These are phyloP conservation scores for Tremella mesenterica DNA, from an alignment of 768 basidiomycete species.

Conservation along the genomic window DNA sequence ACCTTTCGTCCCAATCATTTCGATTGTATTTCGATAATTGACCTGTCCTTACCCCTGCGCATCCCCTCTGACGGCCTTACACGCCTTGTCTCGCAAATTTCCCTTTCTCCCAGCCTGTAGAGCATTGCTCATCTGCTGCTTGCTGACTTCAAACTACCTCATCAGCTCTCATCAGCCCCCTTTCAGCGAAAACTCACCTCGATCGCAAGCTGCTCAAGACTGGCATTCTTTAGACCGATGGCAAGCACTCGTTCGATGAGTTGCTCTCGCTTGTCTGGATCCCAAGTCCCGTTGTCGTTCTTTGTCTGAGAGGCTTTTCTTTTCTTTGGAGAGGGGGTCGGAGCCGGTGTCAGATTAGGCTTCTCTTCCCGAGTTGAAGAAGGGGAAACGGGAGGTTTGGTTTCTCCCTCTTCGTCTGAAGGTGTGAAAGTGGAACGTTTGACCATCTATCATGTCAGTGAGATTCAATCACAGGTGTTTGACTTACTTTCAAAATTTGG, in stretches of 20 bases:
- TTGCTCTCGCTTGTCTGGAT: slow-evolving; percentile 7
- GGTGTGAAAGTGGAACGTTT: background rate
- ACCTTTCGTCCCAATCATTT: too few species aligned
- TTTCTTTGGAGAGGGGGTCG: background rate
- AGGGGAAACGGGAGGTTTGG: too few species aligned
- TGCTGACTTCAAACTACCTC: slow-evolving; percentile 12
- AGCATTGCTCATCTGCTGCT: slow-evolving; percentile 11
- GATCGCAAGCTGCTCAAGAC: slow-evolving; percentile 3
- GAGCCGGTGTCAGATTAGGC: background rate
- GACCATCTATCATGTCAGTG: too few species aligned
- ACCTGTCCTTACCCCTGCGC: background rate
- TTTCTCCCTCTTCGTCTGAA: background rate
- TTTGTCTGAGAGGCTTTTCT: background rate
- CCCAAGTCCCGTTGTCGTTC: slow-evolving; percentile 5
- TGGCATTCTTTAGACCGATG: slow-evolving; percentile 2
- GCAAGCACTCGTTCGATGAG: slow-evolving; percentile 7
- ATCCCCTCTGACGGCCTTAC: slow-evolving; percentile 13
- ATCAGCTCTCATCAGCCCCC: background rate
- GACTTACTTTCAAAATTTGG: background rate
- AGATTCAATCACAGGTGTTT: background rate
- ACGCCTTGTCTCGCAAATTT: slow-evolving; percentile 14
- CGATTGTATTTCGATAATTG: too few species aligned
- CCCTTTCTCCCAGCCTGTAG: slow-evolving; percentile 11
- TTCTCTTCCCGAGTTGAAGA: too few species aligned
- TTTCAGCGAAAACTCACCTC: slow-evolving; percentile 4